Base-by-base conservation (phyloP, 1,139 yeast species). In the Debaryomyces fabryi region DNA sequence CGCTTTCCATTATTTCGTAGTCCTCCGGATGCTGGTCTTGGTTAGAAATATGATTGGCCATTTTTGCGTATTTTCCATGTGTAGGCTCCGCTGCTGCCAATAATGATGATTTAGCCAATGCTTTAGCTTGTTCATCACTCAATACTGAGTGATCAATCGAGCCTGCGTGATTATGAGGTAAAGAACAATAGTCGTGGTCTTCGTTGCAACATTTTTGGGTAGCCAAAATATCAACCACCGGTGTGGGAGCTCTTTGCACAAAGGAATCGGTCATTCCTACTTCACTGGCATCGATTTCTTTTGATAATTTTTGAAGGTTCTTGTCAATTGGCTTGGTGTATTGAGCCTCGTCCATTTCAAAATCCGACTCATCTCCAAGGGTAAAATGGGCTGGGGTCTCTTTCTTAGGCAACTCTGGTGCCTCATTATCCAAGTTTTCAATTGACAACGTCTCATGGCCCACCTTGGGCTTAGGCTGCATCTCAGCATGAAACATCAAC, bases 401-500 rank as follows among this genome's bases (percentile, higher is more conserved):
- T 49, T 65, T 61, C 18, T 63, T 60, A 16, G 67, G 54, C 34
- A 66, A 55, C 39, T 53, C 55, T 2, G 68, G 68, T 8, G 69
- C 60, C 10, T 52, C 50, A 47, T 60, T 51, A 4, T 59, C 65
- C 30, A 42, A 36, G 10, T 52, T 54, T 42, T 59, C 60, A 16
- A 60, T 60, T 38, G 54, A 47, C 30, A 64, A 57, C n/a, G 67
- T 65, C 33, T 60, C 67, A 39, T 65, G 50, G 7, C 27, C 13
- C 24, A 53, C 53, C 51, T 65, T 60, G 10, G 83, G 81, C 51
- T 65, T 60, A 9, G 83, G 81, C 56, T 84, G 88, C 86, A 88
- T 83, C 65, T 91, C 97, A 2, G 97, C 97, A 61, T 91, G 98
- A 72, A 91, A 91, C 96, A 92, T 85, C 58, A 90, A 75, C 59